Conservation (phyloP, 805 yeast species). For the Metschnikowia chrysomelidarum region DNA sequence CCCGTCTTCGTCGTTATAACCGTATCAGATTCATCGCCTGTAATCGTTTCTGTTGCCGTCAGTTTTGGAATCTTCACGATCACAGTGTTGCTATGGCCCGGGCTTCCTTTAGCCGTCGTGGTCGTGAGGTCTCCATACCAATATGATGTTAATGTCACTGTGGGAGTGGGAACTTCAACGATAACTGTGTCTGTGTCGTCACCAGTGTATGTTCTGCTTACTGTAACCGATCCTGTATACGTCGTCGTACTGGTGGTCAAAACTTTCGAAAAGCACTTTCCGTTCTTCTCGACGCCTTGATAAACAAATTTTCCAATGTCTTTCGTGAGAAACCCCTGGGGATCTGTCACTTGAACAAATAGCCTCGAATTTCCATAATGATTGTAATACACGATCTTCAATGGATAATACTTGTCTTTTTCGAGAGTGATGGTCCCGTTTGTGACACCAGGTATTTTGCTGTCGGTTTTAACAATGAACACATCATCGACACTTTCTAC, state of each 20-base stretch:
- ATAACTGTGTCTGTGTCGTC: conserved; percentile 8
- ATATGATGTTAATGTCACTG: conserved; percentile 13
- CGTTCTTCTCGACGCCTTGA: conserved; percentile 10
- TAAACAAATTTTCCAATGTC: conserved; percentile 11
- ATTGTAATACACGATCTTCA: conserved; percentile 17
- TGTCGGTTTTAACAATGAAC: too few species aligned
- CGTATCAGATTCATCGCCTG: too few species aligned
- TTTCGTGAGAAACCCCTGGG: conserved; percentile 3
- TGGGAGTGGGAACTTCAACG: conserved; percentile 13
- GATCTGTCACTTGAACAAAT: conserved; percentile 3
- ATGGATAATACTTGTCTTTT: conserved; percentile 14
- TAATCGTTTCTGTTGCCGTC: too few species aligned
- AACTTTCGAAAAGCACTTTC: conserved; percentile 7
- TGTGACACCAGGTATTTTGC: too few species aligned
- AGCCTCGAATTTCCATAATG: conserved; percentile 16
- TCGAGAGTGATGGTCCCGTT: conserved; percentile 11
- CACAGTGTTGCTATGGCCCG: conserved; percentile 16
- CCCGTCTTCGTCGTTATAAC: too few species aligned
- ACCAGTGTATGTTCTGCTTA: conserved; percentile 5
- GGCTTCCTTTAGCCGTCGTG: conserved; percentile 5
- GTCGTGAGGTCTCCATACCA: conserved; percentile 13
- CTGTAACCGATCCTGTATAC: conserved; percentile 1
- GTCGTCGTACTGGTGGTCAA: conserved; percentile 1
- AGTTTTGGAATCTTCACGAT: conserved; percentile 16
- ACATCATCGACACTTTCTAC: not conserved